These are phyloP conservation scores for Populus nigra DNA, from an alignment of 345 rosid genomes.

Conservation along the genomic window DNA sequence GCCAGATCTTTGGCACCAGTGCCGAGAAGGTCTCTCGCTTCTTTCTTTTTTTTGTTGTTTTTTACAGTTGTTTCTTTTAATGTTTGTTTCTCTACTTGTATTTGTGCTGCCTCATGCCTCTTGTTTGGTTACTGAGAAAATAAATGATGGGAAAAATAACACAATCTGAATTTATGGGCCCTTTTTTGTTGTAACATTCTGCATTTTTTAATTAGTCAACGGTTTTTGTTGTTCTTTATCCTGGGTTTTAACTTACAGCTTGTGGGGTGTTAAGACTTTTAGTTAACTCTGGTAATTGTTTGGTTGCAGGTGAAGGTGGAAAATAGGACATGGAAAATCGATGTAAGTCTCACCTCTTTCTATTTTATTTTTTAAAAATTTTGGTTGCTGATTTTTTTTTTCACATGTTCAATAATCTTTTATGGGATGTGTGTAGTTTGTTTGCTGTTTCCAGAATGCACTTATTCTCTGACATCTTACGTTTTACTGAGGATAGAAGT, in stretches of 20 bases:
- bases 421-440: background rate
- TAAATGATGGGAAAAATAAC: background rate
- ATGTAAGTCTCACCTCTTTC: constrained; percentile 49
- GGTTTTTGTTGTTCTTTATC: background rate
- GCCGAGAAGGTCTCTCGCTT: constrained; percentile 70
- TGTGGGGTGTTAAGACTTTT: background rate
- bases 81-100: background rate
- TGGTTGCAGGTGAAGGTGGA: constrained; percentile 93
- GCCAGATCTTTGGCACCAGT: constrained; percentile 75
- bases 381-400: background rate
- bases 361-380: background rate
- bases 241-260: background rate
- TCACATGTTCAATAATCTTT: background rate
- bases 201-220: background rate
- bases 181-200: too few relatives aligned
- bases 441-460: background rate
- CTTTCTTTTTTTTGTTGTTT: background rate
- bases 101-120: background rate
- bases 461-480: background rate
- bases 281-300: background rate
- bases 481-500: too few relatives aligned
- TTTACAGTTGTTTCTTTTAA: background rate
- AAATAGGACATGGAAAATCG: constrained; percentile 79
- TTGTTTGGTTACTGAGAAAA: background rate
- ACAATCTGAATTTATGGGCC: too few relatives aligned